Conservation (phyloP, 2,329 filamentous ascomycete species). For the Hymenoscyphus occultus region DNA sequence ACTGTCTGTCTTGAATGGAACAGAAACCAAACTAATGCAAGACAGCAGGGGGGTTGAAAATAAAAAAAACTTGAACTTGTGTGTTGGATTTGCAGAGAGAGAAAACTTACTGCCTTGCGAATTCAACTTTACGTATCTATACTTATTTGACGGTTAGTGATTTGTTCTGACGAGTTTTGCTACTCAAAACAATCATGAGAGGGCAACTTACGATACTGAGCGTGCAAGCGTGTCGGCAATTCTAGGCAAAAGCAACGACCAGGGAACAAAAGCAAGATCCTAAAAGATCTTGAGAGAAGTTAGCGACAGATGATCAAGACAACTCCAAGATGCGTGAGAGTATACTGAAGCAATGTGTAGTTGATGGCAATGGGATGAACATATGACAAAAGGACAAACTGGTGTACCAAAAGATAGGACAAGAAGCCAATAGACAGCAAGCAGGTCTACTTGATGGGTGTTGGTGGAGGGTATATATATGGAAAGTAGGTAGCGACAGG, state of each 20-base stretch:
- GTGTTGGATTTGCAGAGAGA: neutral
- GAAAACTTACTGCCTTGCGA: neutral
- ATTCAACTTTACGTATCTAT: neutral
- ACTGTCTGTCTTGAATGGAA: slow-evolving; percentile 4
- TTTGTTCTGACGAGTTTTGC: neutral
- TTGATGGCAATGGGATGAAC: neutral
- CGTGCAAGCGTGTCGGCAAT: neutral
- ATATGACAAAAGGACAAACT: neutral
- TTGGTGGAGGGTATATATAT: neutral
- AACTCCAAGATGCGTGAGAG: neutral
- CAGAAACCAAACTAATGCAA: slow-evolving; percentile 2
- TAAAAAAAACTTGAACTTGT: slow-evolving; percentile 1
- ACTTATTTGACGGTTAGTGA: neutral
- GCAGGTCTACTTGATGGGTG: neutral
- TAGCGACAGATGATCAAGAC: neutral
- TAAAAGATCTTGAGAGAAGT: slow-evolving; percentile 1
- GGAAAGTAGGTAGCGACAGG: neutral
- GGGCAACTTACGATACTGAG: neutral
- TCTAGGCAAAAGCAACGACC: neutral
- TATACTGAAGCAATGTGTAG: neutral
- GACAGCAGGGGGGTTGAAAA: slow-evolving; percentile 5
- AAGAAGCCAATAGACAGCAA: neutral
- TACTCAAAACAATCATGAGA: neutral
- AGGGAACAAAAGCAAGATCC: neutral
- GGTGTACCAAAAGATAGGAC: neutral